phyloP scores from a whole-genome alignment of 2,329 filamentous ascomycete genomes.

The Colletotrichum tropicicola region DNA sequence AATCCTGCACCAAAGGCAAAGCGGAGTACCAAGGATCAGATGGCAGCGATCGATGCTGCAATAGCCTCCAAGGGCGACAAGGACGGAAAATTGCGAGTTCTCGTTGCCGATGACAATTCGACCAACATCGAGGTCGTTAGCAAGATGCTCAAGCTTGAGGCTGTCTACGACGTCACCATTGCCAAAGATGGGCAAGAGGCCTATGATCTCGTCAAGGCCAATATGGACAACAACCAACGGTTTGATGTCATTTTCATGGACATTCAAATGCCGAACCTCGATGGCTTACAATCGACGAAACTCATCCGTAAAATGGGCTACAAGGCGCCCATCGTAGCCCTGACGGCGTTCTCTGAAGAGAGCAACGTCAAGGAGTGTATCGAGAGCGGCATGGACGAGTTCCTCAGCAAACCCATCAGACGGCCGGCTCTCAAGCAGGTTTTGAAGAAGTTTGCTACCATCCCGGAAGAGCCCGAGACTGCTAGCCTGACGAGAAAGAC shows the following conservation, averaged over 20 bases:
- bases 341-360: slow-evolving; percentile 91
- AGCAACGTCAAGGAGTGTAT: slow-evolving; percentile 88
- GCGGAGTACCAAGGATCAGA: slow-evolving; percentile 63
- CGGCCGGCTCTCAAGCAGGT: slow-evolving; percentile 88
- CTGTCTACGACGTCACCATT: slow-evolving; percentile 87
- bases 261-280: slow-evolving; percentile 93
- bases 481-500: slow-evolving; percentile 43
- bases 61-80: slow-evolving; percentile 67
- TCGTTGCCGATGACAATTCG: slow-evolving; percentile 80
- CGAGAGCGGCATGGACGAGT: slow-evolving; percentile 92
- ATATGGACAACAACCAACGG: slow-evolving; percentile 75
- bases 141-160: slow-evolving; percentile 77
- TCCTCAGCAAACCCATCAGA: slow-evolving; percentile 79
- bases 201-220: slow-evolving; percentile 83
- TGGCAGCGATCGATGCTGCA: slow-evolving; percentile 71
- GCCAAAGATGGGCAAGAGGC: slow-evolving; percentile 89
- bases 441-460: slow-evolving; percentile 83
- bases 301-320: slow-evolving; percentile 90
- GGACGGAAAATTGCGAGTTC: slow-evolving; percentile 74
- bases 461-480: slow-evolving; percentile 73
- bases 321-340: slow-evolving; percentile 85
- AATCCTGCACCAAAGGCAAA: slow-evolving; percentile 43
- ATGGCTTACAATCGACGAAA: slow-evolving; percentile 86
- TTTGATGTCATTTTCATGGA: slow-evolving; percentile 98
- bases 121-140: slow-evolving; percentile 68